Percentiles rank a stretch among this genome's conserved stretches.
Evolutionary conservation across 1,284 basidiomycete species (phyloP).

Genomic region (Cutaneotrichosporon spelunceum): DNA sequence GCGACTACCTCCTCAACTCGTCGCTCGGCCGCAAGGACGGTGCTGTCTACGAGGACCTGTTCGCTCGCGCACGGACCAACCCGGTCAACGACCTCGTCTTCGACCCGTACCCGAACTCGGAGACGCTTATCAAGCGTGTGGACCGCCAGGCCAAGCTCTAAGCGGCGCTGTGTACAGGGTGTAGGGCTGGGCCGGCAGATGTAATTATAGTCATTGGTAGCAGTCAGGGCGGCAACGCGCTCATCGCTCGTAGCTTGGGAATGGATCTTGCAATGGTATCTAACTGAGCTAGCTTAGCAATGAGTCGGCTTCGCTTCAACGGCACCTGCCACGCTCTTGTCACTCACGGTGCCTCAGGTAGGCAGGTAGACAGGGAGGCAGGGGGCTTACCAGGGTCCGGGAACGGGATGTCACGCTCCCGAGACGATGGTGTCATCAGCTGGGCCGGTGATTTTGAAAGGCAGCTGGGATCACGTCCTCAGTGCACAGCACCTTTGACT

Average conservation of each 20-base stretch:
- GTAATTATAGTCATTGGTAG: not conserved
- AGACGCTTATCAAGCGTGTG: slow-evolving; percentile 20
- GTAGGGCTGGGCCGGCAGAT: not conserved
- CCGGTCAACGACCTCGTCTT: slow-evolving; percentile 27
- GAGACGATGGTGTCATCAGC: too few species aligned
- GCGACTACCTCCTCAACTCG: slow-evolving; percentile 59
- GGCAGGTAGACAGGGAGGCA: too few species aligned
- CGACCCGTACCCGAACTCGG: slow-evolving; percentile 23
- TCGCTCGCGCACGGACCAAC: slow-evolving; percentile 39
- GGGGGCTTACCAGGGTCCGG: too few species aligned
- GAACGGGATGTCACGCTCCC: not conserved
- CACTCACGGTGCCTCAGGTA: too few species aligned
- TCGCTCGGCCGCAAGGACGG: slow-evolving; percentile 57
- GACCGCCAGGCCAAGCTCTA: slow-evolving; percentile 23
- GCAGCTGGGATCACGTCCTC: too few species aligned
- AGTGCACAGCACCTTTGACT: too few species aligned
- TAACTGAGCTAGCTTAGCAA: too few species aligned
- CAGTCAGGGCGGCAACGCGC: not conserved
- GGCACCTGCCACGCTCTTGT: too few species aligned
- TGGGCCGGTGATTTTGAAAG: too few species aligned
- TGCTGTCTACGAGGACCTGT: slow-evolving; percentile 54
- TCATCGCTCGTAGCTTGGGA: not conserved
- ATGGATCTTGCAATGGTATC: slow-evolving; percentile 2
- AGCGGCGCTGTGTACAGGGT: not conserved
- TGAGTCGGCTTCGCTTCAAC: too few species aligned